Evolutionary conservation across 192 early-diverging fungal species (phyloP).

Genomic region (Umbelopsis isabellina): DNA sequence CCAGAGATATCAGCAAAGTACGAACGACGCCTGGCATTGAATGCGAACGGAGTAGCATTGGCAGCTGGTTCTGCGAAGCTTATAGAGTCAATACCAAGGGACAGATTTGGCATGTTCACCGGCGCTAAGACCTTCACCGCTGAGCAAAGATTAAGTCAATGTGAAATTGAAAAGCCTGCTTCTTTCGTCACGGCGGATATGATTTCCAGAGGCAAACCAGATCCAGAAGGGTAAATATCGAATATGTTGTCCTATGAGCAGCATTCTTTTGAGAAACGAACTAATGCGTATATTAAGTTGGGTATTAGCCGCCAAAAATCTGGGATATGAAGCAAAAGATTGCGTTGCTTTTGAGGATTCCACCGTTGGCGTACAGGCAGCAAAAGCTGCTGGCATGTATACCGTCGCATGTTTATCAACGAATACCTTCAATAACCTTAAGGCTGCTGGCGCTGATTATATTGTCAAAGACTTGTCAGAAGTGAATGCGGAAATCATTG

Average conservation of each 20-base stretch:
- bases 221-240: conserved; percentile 31
- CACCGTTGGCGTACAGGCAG: conserved; percentile 49
- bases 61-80: conserved; percentile 47
- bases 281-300: conserved; percentile 23
- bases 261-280: background rate
- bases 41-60: conserved; percentile 47
- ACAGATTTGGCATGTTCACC: conserved; percentile 46
- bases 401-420: conserved; percentile 46
- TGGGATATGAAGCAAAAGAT: conserved; percentile 36
- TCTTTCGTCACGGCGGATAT: conserved; percentile 34
- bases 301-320: conserved; percentile 34
- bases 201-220: conserved; percentile 42
- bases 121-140: conserved; percentile 50
- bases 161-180: conserved; percentile 33
- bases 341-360: conserved; percentile 61
- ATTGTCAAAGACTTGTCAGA: conserved; percentile 47
- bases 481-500: conserved; percentile 36
- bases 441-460: conserved; percentile 43
- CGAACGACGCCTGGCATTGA: conserved; percentile 28
- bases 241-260: background rate
- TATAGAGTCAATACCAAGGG: conserved; percentile 26
- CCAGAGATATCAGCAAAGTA: conserved; percentile 14
- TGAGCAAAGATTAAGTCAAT: conserved; percentile 41
- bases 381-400: conserved; percentile 44
- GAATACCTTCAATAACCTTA: conserved; percentile 38